These are phyloP conservation scores for Favolaschia claudopus DNA, from an alignment of 768 basidiomycete species.

Conservation along the genomic window DNA sequence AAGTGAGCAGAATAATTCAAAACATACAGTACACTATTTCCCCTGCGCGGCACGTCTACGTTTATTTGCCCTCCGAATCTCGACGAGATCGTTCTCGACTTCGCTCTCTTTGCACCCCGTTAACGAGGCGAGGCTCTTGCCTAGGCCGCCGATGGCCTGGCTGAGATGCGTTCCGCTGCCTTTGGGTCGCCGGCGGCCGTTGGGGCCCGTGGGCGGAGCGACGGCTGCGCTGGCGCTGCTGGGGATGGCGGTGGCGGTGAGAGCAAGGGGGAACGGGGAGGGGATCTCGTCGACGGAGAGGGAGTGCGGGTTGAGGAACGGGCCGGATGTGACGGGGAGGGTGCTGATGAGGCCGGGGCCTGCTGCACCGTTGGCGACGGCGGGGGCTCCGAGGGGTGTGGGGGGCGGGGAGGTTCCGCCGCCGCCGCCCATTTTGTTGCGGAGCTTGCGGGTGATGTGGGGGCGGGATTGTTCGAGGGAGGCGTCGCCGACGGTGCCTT, in stretches of 20 bases:
- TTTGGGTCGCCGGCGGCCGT: constrained; percentile 58
- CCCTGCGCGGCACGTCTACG: constrained; percentile 50
- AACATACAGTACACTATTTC: constrained; percentile 8
- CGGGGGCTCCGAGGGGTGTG: constrained; percentile 61
- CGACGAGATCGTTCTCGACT: constrained; percentile 77
- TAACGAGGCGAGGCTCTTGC: constrained; percentile 72
- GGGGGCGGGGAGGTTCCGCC: constrained; percentile 84
- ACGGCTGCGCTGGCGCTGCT: constrained; percentile 39
- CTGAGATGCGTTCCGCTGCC: constrained; percentile 61
- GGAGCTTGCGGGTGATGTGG: constrained; percentile 84
- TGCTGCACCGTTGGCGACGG: too few species aligned
- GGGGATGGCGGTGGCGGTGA: constrained; percentile 61
- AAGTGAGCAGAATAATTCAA: too few species aligned
- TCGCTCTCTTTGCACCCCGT: constrained; percentile 70
- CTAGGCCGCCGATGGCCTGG: constrained; percentile 71
- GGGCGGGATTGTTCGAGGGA: constrained; percentile 80
- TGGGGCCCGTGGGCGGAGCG: constrained; percentile 43
- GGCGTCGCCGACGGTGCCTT: constrained; percentile 79
- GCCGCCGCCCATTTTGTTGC: constrained; percentile 81
- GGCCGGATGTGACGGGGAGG: constrained; percentile 72
- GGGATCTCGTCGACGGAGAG: constrained; percentile 87
- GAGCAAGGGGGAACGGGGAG: constrained; percentile 81
- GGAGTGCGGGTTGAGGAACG: constrained; percentile 83
- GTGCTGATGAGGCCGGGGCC: constrained; percentile 40
- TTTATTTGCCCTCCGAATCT: constrained; percentile 82